Base-by-base conservation (phyloP, 2,329 filamentous ascomycete genomes). In the Neospermospora avenae region DNA sequence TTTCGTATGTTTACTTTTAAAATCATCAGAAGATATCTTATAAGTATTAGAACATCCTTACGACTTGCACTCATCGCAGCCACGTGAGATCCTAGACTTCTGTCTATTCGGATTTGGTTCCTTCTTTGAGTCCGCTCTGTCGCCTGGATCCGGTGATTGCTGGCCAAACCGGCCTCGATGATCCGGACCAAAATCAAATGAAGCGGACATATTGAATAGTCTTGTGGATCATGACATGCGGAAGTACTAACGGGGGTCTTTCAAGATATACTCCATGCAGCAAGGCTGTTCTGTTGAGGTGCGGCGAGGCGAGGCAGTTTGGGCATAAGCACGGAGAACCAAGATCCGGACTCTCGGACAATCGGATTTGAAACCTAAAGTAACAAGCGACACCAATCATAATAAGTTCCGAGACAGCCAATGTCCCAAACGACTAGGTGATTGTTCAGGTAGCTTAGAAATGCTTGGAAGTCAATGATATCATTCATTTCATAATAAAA, bases 51-150 rank as follows among this genome's bases (percentile, higher is more conserved):
- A 31, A 53, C 20, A 13, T 35, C 14, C 41, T 44, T 51, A 60
- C 61, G 28, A 14, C 28, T 60, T 63, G 31, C 61, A 63, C 20
- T 49, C 54, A 48, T 63, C 61, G 22, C 61, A 63, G 14, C 57
- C 61, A 39, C 61, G 61, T 39, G 61, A 58, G 11, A 60, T 56
- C 31, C 57, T 25, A 11, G 55, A 49, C 37, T 60, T 59, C 41
- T 55, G 53, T 44, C 49, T 49, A 25, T 55, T 59, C 31, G 57
- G 48, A 58, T 55, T 51, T 31, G 51, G 51, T 51, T 51, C 48
- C 20, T 51, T 51, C 31, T 37, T 51, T 28, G 48, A 31, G 28
- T 31, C n/a, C n/a, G 28, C 46, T 49, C 46, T 20, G 25, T 16
- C n/a, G 46, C 34, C 48, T 20, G 48, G 20, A 18, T 51, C 48